Base-by-base conservation (phyloP, 2,329 filamentous ascomycete genomes). In the Dothistroma pini region DNA sequence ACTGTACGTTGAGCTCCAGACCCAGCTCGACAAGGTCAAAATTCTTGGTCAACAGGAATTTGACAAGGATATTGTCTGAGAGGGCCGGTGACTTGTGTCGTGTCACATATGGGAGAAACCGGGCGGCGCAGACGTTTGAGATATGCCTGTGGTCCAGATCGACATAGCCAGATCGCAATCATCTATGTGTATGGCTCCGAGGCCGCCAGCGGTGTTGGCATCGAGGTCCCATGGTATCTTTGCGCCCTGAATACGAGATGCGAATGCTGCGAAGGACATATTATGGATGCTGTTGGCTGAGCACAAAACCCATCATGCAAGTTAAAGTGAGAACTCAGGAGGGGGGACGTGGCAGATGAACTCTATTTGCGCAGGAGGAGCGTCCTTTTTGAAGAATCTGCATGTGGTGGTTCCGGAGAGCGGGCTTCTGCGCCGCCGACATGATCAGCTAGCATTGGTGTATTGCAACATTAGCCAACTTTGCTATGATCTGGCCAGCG, bases 1-100 rank as follows among this genome's bases (percentile, higher is more conserved):
- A 8, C 38, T 59, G 16, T 59, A 44, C 35, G 41, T 47, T 11
- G 16, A 49, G 41, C 55, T 57, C 22, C 22, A 35, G n/a, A 21
- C 51, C 7, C 51, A 35, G 16, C n/a, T 31, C 31, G 31, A 29
- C 3, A 5, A 14, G 21, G 22, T 16, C 7, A 19, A 50, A 5
- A 25, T 32, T 19, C 12, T 14, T 29, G 48, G 16, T 11, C 12
- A 5, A 6, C 25, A 29, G 41, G 14, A 19, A 14, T n/a, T 5
- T 4, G 41, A 5, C 41, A n/a, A 44, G 14, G 41, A 44, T 44
- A 14, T 44, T 6, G n/a, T 44, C 8, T 1, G 41, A 4, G 41
- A 6, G 16, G 41, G 41, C n/a, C 2, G 41, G 9, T 38, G 8
- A n/a, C n/a, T 14, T 19, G 41, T n/a, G 3, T 16, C 38, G 38